Evolutionary conservation across 1,284 basidiomycete species (phyloP), one percentile per base, ranked within the genome.

Genomic region (Apiotrichum sp.): DNA sequence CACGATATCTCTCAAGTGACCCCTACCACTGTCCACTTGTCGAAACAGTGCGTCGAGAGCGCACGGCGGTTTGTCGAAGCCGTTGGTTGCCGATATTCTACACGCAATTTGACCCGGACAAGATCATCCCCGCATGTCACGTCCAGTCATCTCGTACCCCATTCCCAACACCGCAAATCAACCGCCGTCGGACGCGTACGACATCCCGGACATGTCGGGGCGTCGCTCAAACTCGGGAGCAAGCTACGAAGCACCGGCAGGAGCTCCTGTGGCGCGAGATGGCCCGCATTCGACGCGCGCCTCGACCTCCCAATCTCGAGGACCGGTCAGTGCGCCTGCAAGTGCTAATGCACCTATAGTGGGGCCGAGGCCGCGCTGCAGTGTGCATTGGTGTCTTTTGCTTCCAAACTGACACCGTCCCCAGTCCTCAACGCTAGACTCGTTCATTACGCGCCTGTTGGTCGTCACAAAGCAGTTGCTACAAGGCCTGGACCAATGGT

Each of bases 401-500:
- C 4, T 33, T 44, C 47, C 11, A 48, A n/a, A 10, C 34, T 36
- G 10, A 38, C 42, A 47, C 38, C 36, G 16, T 13, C 32, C 9
- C 9, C 45, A 70, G 68, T 53, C 67, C 2, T 64, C 59, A 22
- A 59, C 64, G 1, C 57, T 74, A 2, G 93, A 97, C 74, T 89
- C 90, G 44, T 87, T 89, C 40, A 93, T 98, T 34, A 98, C 95
- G 11, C 84, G 91, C 52, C 82, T 98, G 22, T 82, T 98, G 11
- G 92, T 98, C 2, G 88, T 92, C 22, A 98, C 97, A 62, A 97
- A 98, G 73, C 85, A 91, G 69, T 83, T 98, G 32, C 82, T 98
- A 42, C 93, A 97, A 72, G 84, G 89, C 0, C 81, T 98, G 56
- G 93, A 91, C 9, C 80, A 85, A 76, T 97, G 93, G 93, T 89